Evolutionary conservation across 805 yeast species (phyloP), one percentile per base, ranked within the genome.

Genomic region (Wickerhamomyces tratensis): DNA sequence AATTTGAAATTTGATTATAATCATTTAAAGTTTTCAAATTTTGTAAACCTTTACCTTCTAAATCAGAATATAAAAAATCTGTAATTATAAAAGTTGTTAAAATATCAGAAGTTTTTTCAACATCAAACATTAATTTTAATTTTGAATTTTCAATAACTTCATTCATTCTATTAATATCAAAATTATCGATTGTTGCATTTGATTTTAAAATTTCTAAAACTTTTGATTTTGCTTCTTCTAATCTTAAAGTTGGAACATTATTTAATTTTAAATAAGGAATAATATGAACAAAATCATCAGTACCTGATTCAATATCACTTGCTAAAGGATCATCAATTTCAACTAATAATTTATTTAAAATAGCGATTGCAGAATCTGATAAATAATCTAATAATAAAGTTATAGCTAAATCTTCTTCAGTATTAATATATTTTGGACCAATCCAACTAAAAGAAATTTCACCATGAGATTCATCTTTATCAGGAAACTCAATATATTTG

Each of bases 261-360:
- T 71, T 70, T 13, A 86, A 59, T 25, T 69, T 65, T 33, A 69
- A 57, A 47, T 74, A 73, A 20, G 84, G 62, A n/a, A 76, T 77
- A 0, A 83, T 73, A 46, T 74, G 69, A 41, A 76, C 60, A 56
- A 72, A 89, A 55, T 86, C 91, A 49, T 86, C 94, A 1, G 91
- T 81, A 54, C 78, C 76, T 49, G 71, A 79, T 29, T 72, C 79
- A 5, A 83, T 68, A 30, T 78, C 79, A 12, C 86, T 79, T 2
- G 96, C 91, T 41, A 78, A 62, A 1, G 98, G 96, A 39, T 85
- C 77, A 27, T 79, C 86, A 39, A 84, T 74, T 54, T 91, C 97
- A 25, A 89, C 86, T 46, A 93, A 68, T 44, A 72, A 61, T 52
- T 76, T 77, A 48, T 77, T 77, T 46, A 93, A 72, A 26, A 87